phyloP scores from a whole-genome alignment of 495 filamentous ascomycete genomes.

The Lasiosphaeriaceae sp. region DNA sequence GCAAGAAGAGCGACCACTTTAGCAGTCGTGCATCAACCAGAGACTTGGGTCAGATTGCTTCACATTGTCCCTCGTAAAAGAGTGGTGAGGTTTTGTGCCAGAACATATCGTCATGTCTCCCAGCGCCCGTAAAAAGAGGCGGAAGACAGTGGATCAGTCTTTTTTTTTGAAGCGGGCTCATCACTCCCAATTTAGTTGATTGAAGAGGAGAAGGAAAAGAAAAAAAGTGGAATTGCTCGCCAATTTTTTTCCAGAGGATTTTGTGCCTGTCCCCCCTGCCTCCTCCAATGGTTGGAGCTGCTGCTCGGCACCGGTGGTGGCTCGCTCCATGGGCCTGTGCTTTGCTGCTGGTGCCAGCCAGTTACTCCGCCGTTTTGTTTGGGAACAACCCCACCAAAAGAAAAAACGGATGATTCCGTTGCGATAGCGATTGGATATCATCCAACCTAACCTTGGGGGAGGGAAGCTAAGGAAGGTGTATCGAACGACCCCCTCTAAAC shows the following conservation, averaged over 20 bases:
- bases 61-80: conserved; percentile 51
- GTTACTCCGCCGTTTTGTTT: too few species aligned
- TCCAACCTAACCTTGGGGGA: too few species aligned
- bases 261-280: background rate
- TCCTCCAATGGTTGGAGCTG: too few species aligned
- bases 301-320: too few species aligned
- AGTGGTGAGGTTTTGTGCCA: conserved; percentile 54
- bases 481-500: too few species aligned
- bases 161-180: conserved; percentile 48
- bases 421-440: too few species aligned
- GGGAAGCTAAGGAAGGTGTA: too few species aligned
- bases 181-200: conserved; percentile 58
- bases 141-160: conserved; percentile 34
- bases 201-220: conserved; percentile 36
- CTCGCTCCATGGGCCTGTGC: too few species aligned
- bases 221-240: conserved; percentile 10
- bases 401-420: too few species aligned
- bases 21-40: conserved; percentile 31
- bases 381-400: too few species aligned
- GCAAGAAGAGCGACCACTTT: conserved; percentile 10
- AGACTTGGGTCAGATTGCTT: conserved; percentile 52
- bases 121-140: conserved; percentile 17
- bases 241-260: background rate
- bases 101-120: conserved; percentile 55
- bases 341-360: too few species aligned